These are phyloP conservation scores for Oryza meridionalis DNA, from an alignment of 176 grass and related monocot species.

Conservation along the genomic window DNA sequence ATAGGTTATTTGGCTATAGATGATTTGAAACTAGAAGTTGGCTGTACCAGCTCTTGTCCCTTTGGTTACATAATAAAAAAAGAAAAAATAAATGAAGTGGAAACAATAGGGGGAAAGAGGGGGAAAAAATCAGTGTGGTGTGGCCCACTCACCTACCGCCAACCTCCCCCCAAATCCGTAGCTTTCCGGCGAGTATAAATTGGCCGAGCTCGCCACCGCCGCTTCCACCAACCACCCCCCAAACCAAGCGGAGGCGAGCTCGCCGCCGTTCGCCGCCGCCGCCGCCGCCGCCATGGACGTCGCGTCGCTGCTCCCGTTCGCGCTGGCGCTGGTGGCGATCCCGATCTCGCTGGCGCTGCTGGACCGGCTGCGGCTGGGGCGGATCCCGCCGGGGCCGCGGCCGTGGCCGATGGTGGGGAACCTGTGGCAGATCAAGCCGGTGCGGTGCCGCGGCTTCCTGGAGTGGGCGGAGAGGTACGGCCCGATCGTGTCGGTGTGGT, in stretches of 20 bases:
- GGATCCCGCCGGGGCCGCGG: conserved; percentile 68
- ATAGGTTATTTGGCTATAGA: no score
- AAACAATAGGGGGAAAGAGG: background rate
- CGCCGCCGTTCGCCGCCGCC: background rate
- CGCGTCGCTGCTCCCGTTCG: conserved; percentile 44
- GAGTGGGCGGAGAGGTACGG: conserved; percentile 76
- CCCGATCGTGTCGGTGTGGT: conserved; percentile 75
- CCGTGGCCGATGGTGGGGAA: conserved; percentile 77
- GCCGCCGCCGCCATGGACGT: conserved; percentile 39
- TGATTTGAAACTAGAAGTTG: no score
- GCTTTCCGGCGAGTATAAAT: conserved; percentile 44
- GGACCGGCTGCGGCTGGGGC: conserved; percentile 42
- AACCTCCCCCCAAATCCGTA: background rate
- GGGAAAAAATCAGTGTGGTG: background rate
- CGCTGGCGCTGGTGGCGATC: conserved; percentile 40
- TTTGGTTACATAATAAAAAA: background rate
- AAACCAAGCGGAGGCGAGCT: background rate
- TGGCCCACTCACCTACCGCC: conserved; percentile 52
- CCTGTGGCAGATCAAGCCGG: conserved; percentile 73
- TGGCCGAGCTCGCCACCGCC: background rate
- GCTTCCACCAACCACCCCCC: conserved; percentile 34
- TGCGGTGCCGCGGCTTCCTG: conserved; percentile 74
- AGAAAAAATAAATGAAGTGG: background rate
- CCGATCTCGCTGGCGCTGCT: conserved; percentile 50
- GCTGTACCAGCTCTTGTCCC: no score